Base-by-base conservation (phyloP, 2,329 filamentous ascomycete species). In the Mycogone perniciosa region DNA sequence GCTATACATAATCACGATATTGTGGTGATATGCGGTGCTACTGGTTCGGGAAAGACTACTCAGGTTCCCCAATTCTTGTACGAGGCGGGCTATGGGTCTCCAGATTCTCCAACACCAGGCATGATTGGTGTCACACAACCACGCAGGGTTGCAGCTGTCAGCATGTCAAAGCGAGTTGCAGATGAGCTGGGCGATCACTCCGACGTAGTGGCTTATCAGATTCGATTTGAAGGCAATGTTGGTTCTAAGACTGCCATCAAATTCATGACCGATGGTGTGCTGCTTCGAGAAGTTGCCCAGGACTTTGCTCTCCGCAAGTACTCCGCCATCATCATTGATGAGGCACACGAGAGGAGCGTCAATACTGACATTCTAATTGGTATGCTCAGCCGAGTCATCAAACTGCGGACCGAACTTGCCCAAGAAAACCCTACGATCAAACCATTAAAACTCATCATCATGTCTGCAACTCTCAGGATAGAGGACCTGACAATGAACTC, bases 281-380 rank as follows among this genome's bases (percentile, higher is more conserved):
- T 99, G 53, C 78, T 99, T 7, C 85, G 93, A 51, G 93, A 99
- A 68, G 86, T 96, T 48, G 85, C 88, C 1, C 85, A 93, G 57
- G 93, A 99, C 64, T 89, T 97, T 62, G 79, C 89, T 0, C 71
- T 99, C 41, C 82, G 79, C 45, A 95, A 95, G 60, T 99, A 99
- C 67, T 96, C 92, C 0, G 88, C 87, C 10, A 88, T 99, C 47
- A 81, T 99, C 44, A 92, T 99, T 54, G 93, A 99, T 62, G 93
- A 99, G 69, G 93, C 93, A 1, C 93, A 99, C 72, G 93, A 99
- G 67, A 82, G 95, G 60, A 97, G 90, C 62, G 88, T 96, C 61
- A 97, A 99, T 64, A 99, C 95, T 0, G 95, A 99, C 66, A 95
- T 99, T 38, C 72, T 99, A n/a, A 91, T 99, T 58, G 93, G 93